Base-by-base conservation (phyloP, 345 rosid genomes). In the Noccaea caerulescens region DNA sequence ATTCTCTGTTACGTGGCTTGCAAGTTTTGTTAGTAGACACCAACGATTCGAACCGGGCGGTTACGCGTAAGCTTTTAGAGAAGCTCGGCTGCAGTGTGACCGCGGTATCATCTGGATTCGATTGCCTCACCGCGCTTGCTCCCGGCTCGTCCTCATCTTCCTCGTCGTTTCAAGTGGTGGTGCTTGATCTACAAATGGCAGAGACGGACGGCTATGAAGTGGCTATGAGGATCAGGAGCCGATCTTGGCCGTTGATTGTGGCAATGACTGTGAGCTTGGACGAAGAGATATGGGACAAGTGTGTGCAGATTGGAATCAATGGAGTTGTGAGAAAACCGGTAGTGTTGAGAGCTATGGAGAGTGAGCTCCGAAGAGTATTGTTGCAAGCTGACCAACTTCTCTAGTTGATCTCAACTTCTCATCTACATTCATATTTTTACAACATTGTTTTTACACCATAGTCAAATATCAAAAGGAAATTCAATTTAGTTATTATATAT, bases 121-220 rank as follows among this genome's bases (percentile, higher is more conserved):
- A 89, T 53, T 92, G 99, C 78, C 88, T 91, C 3, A 59, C 72
- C 10, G 84, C 85, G 5, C 38, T 88, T 41, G 83, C 82, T 4
- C 78, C 89, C 0, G 46, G 84, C 49, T 59, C 86, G 13, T 78
- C 82, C 10, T 71, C 94, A 5, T 46, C 80, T 42, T 63, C 71
- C 1, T 16, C 71, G 0, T 13, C 53, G 3, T 89, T 87, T 56
- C 87, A 87, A 69, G 68, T 91, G 1, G 84, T 88, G 20, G 72
- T 94, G 61, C 72, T 94, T 80, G 98, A 92, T 81, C 96, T 92
- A 45, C 95, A 88, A 50, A 76, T 86, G 90, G 45, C 64, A 37
- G 93, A 92, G 64, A 60, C 86, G 84, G 93, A 94, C 63, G 92
- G 95, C 18, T 91, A 78, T 60, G 96, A 94, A 81, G 89, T 94